These are phyloP conservation scores for Solanum hybrid DNA, from an alignment of 305 asterid genomes.

Conservation along the genomic window DNA sequence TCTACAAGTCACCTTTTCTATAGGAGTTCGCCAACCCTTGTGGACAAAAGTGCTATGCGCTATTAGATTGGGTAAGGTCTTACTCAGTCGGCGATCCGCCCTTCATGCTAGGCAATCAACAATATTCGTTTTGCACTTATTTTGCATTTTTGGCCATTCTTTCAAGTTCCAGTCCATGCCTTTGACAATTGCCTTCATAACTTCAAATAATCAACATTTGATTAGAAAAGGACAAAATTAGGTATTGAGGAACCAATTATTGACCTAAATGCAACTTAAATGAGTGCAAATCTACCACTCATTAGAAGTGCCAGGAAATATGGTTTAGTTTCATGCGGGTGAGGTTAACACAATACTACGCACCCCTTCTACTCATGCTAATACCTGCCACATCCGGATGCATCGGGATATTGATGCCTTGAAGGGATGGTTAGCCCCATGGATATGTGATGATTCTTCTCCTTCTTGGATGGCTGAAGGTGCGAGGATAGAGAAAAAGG, in stretches of 20 bases:
- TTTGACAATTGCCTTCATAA: neutral
- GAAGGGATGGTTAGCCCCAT: neutral
- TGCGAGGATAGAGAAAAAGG: neutral
- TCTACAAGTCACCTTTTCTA: too few relatives aligned
- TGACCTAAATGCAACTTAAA: neutral
- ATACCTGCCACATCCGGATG: neutral
- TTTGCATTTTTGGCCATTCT: neutral
- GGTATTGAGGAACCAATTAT: neutral
- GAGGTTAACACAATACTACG: neutral
- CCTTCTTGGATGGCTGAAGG: neutral
- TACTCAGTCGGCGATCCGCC: neutral
- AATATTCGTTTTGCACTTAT: neutral
- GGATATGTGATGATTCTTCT: neutral
- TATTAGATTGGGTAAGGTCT: neutral
- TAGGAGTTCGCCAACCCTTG: too few relatives aligned
- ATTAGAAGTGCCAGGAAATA: neutral
- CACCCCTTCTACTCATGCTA: neutral
- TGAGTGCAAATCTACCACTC: neutral
- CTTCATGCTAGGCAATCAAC: neutral
- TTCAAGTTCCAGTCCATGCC: neutral
- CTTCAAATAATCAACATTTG: neutral
- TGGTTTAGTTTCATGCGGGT: neutral
- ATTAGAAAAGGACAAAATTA: neutral
- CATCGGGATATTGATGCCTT: neutral
- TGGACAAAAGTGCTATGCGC: too few relatives aligned